These are phyloP conservation scores for Ambrosiella cleistominuta DNA, from an alignment of 2,329 filamentous ascomycete species.

Conservation along the genomic window DNA sequence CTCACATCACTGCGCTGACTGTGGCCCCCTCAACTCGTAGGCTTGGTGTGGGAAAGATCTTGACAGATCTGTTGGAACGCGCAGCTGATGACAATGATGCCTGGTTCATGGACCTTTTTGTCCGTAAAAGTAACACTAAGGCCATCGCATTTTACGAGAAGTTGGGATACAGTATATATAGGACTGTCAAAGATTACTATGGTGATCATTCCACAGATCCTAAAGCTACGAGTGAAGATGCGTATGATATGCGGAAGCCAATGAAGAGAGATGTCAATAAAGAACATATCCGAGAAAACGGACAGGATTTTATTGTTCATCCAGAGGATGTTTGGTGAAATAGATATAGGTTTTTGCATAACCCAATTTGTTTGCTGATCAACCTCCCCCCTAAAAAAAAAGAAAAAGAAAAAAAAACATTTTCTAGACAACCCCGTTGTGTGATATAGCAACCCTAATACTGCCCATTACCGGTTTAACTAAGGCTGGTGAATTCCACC, in stretches of 20 bases:
- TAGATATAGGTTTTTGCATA: too few species aligned
- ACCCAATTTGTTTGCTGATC: too few species aligned
- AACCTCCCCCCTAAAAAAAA: neutral
- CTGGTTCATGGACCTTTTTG: constrained; percentile 94
- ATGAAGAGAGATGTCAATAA: constrained; percentile 61
- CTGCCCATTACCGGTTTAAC: neutral
- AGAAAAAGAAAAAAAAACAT: neutral
- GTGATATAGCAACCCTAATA: neutral
- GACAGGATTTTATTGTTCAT: constrained; percentile 58
- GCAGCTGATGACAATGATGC: constrained; percentile 65
- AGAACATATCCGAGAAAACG: constrained; percentile 63
- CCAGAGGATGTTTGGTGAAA: constrained; percentile 74
- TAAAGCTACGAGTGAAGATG: constrained; percentile 56
- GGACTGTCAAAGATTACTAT: constrained; percentile 83
- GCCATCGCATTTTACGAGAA: constrained; percentile 79
- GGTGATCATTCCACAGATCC: constrained; percentile 59
- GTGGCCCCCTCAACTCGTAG: constrained; percentile 75
- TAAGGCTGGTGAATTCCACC: neutral
- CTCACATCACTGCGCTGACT: constrained; percentile 89
- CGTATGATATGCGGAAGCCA: constrained; percentile 92
- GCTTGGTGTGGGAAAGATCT: constrained; percentile 67
- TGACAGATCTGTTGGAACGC: constrained; percentile 68
- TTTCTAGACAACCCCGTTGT: too few species aligned
- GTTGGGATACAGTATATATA: constrained; percentile 82
- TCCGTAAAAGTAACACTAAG: constrained; percentile 70